Percentiles rank a stretch among this genome's conserved stretches.
Conservation (phyloP, 2,329 filamentous ascomycete species). For the Venturiaceae sp. region DNA sequence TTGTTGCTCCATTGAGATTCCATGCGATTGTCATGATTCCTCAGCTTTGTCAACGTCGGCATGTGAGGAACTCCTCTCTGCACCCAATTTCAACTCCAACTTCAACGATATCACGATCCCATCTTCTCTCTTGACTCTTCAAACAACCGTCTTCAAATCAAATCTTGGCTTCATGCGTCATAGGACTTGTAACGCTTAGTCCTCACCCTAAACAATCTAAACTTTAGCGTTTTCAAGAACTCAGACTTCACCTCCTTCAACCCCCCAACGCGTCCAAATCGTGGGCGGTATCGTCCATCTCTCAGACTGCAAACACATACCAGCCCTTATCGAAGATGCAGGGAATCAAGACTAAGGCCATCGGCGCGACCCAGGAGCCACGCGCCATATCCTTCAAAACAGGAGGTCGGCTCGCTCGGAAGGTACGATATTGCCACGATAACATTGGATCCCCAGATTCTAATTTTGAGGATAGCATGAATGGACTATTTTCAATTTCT, state of each 20-base stretch:
- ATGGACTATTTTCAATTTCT: not conserved
- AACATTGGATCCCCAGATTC: not conserved
- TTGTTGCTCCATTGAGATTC: not conserved
- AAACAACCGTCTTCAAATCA: not conserved
- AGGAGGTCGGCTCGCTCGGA: not conserved
- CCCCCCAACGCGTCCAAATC: not conserved
- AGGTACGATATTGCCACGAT: not conserved
- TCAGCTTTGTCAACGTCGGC: not conserved
- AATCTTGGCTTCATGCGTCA: not conserved
- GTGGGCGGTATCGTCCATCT: not conserved
- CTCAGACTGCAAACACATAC: not conserved
- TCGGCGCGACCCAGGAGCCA: not conserved
- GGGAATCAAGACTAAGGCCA: not conserved
- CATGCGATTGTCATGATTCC: not conserved
- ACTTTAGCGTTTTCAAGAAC: not conserved
- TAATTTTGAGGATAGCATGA: not conserved
- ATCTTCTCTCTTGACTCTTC: too few relatives aligned
- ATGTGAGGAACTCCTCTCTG: too few relatives aligned
- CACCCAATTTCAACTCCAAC: too few relatives aligned
- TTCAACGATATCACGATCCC: too few relatives aligned
- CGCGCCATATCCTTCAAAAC: slow-evolving; percentile 1
- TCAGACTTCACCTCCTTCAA: not conserved
- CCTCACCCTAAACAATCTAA: not conserved
- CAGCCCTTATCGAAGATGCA: not conserved
- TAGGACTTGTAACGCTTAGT: not conserved